Percentiles rank a stretch among this genome's conserved stretches.
phyloP scores from a whole-genome alignment of 176 grass and related monocot species.

The Ensete glaucum region DNA sequence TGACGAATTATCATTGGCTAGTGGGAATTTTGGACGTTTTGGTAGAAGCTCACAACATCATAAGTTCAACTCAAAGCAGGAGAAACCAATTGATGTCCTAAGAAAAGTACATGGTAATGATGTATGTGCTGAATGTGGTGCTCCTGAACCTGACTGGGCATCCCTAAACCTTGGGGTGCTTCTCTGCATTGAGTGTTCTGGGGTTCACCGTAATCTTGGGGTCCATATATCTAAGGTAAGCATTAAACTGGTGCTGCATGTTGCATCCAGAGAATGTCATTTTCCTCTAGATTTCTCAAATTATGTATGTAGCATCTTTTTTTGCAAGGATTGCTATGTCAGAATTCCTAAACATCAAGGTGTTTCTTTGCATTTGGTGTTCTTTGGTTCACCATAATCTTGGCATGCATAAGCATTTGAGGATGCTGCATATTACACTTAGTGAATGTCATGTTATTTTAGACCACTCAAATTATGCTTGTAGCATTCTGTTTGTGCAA shows the following conservation, averaged over 20 bases:
- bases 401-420: too few species aligned
- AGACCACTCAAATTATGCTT: too few species aligned
- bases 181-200: conserved; percentile 96
- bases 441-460: too few species aligned
- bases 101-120: conserved; percentile 87
- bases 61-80: conserved; percentile 61
- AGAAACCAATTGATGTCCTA: conserved; percentile 94
- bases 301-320: too few species aligned
- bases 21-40: conserved; percentile 72
- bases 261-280: neutral
- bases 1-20: conserved; percentile 72
- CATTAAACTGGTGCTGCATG: neutral
- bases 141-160: conserved; percentile 87
- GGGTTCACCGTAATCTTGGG: conserved; percentile 95
- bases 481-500: too few species aligned
- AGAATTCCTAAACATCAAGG: too few species aligned
- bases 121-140: conserved; percentile 80
- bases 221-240: conserved; percentile 99
- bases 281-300: too few species aligned
- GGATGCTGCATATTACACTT: too few species aligned
- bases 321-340: too few species aligned
- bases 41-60: conserved; percentile 59
- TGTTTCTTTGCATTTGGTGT: too few species aligned
- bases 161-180: conserved; percentile 91
- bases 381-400: too few species aligned